Conservation (phyloP, 495 filamentous ascomycete genomes). For the Polyplosphaeria fusca region DNA sequence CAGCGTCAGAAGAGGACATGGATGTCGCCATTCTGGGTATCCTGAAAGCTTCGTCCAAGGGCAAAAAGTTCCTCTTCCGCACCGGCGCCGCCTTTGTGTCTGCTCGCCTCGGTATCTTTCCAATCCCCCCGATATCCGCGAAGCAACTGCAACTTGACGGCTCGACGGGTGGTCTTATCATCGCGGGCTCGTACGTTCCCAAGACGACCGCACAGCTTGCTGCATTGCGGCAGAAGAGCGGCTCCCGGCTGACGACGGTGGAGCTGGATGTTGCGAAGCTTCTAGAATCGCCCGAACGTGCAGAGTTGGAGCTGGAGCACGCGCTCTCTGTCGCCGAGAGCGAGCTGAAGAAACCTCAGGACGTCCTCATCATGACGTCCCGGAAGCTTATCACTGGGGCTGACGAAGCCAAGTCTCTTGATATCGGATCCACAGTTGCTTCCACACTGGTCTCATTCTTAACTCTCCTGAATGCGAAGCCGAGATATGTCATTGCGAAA, state of each 20-base stretch:
- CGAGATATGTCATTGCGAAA: conserved; percentile 55
- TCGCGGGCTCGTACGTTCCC: conserved; percentile 55
- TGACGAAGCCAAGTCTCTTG: conserved; percentile 47
- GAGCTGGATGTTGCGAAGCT: conserved; percentile 49
- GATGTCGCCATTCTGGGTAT: conserved; percentile 49
- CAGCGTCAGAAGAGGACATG: conserved; percentile 53
- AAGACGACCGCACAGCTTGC: conserved; percentile 54
- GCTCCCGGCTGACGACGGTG: conserved; percentile 45
- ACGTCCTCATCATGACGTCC: conserved; percentile 55
- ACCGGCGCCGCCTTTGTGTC: conserved; percentile 56
- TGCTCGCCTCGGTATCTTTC: conserved; percentile 50
- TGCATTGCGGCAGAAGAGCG: conserved; percentile 41
- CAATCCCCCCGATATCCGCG: conserved; percentile 47
- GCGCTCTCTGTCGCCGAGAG: conserved; percentile 30
- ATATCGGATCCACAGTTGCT: conserved; percentile 48
- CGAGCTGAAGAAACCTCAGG: conserved; percentile 37
- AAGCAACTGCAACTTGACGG: conserved; percentile 42
- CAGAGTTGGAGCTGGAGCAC: conserved; percentile 11
- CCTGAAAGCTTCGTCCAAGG: conserved; percentile 45
- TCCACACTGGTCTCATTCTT: conserved; percentile 48
- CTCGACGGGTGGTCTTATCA: conserved; percentile 48
- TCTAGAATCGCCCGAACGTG: conserved; percentile 38
- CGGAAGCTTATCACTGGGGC: conserved; percentile 49
- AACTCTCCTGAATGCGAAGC: conserved; percentile 44
- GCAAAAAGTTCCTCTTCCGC: conserved; percentile 52